Conservation (phyloP, 208 protist species). For the Naegleria lovaniensis region DNA sequence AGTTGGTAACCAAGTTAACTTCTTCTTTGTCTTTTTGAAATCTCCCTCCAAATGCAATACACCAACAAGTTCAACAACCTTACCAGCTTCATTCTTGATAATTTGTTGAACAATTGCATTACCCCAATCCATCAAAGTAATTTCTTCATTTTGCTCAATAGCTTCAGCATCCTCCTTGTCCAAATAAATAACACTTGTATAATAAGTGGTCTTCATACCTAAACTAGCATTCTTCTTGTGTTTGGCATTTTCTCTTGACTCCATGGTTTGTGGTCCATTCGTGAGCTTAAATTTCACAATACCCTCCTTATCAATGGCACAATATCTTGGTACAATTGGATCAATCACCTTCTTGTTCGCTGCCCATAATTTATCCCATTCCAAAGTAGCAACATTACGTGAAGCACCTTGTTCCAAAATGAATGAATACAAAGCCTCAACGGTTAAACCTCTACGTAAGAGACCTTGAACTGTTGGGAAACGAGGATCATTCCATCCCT, state of each 20-base stretch:
- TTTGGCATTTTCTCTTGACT: constrained; percentile 41
- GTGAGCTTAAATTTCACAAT: constrained; percentile 34
- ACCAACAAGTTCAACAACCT: neutral
- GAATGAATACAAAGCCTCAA: constrained; percentile 89
- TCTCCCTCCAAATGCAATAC: constrained; percentile 76
- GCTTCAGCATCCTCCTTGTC: constrained; percentile 83
- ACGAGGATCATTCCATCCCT: constrained; percentile 96
- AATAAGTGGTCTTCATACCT: constrained; percentile 82
- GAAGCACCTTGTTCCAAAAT: constrained; percentile 92
- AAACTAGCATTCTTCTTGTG: constrained; percentile 88
- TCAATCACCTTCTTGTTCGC: constrained; percentile 96
- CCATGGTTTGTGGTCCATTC: neutral
- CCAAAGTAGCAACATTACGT: constrained; percentile 86
- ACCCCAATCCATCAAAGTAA: constrained; percentile 98
- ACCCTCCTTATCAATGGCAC: constrained; percentile 63
- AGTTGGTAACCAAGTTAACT: constrained; percentile 89
- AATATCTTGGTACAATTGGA: constrained; percentile 90
- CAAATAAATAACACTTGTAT: constrained; percentile 75
- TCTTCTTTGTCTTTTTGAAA: constrained; percentile 95
- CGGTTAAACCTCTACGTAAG: constrained; percentile 89
- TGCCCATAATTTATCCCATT: constrained; percentile 97
- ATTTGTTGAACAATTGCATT: constrained; percentile 76
- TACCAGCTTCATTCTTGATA: constrained; percentile 33
- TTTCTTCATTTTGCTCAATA: constrained; percentile 82
- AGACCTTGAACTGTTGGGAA: constrained; percentile 95